Evolutionary conservation across 139 green algal genomes (phyloP).

Genomic region (Mychonastes homosphaera): DNA sequence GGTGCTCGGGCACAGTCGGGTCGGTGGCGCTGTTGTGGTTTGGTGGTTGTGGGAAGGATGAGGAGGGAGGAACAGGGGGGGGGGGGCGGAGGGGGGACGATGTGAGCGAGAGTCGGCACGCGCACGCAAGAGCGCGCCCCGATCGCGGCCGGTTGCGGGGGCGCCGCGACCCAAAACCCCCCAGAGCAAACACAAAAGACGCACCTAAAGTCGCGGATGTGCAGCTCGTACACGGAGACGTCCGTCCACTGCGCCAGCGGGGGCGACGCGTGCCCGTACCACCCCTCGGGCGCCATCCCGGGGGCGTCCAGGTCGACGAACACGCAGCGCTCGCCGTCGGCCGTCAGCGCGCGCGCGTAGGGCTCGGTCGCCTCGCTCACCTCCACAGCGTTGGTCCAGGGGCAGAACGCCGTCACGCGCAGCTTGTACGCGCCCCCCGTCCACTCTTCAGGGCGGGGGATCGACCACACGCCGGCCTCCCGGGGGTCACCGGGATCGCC

Average conservation of each 20-base stretch:
- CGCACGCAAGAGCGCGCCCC: not conserved
- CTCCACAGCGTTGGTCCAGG: slow-evolving; percentile 38
- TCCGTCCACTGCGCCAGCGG: slow-evolving; percentile 48
- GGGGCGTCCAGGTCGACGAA: slow-evolving; percentile 32
- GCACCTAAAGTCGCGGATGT: slow-evolving; percentile 82
- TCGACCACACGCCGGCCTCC: slow-evolving; percentile 29
- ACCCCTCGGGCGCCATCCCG: slow-evolving; percentile 34
- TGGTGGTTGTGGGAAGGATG: not conserved
- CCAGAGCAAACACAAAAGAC: too few relatives aligned
- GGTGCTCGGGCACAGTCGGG: slow-evolving; percentile 33
- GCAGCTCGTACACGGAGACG: slow-evolving; percentile 81
- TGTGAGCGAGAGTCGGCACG: not conserved
- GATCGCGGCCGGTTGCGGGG: not conserved
- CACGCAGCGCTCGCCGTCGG: slow-evolving; percentile 35
- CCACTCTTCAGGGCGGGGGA: slow-evolving; percentile 34
- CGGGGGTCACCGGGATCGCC: slow-evolving; percentile 2
- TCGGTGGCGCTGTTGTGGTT: slow-evolving; percentile 64
- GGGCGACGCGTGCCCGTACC: slow-evolving; percentile 26
- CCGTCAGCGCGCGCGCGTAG: slow-evolving; percentile 45
- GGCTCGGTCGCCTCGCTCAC: slow-evolving; percentile 59
- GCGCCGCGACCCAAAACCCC: not conserved
- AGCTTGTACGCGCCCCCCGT: slow-evolving; percentile 51
- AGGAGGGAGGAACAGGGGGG: too few relatives aligned
- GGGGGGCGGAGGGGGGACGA: not conserved
- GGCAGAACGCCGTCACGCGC: slow-evolving; percentile 55